These are phyloP conservation scores for Scheffersomyces amazonensis DNA, from an alignment of 805 yeast species.

Conservation along the genomic window DNA sequence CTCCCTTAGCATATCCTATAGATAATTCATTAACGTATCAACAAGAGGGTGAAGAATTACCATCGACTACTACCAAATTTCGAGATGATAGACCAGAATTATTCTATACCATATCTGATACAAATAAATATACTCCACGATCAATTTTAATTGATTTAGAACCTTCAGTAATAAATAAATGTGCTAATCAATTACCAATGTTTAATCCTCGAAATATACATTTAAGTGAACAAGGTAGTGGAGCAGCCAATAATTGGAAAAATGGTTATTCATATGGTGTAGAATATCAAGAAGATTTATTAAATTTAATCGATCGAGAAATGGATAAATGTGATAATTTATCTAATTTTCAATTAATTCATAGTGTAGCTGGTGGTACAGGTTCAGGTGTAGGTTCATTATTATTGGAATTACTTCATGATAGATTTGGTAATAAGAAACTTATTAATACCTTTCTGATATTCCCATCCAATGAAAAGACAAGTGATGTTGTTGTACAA, in stretches of 20 bases:
- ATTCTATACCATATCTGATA: slow-evolving; percentile 72
- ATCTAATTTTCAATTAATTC: slow-evolving; percentile 87
- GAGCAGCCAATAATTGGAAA: slow-evolving; percentile 97
- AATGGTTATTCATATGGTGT: slow-evolving; percentile 81
- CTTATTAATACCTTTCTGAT: slow-evolving; percentile 81
- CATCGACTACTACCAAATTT: slow-evolving; percentile 2
- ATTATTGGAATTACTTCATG: slow-evolving; percentile 73
- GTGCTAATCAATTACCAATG: slow-evolving; percentile 52
- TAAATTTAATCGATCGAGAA: slow-evolving; percentile 85
- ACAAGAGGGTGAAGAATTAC: slow-evolving; percentile 4
- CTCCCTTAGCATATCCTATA: slow-evolving; percentile 35
- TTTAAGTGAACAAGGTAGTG: slow-evolving; percentile 76
- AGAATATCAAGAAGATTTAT: slow-evolving; percentile 63
- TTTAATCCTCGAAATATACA: slow-evolving; percentile 83
- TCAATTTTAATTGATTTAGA: slow-evolving; percentile 84
- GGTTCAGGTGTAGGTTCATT: slow-evolving; percentile 95
- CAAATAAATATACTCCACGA: slow-evolving; percentile 81
- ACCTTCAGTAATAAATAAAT: slow-evolving; percentile 78
- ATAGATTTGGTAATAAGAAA: slow-evolving; percentile 75
- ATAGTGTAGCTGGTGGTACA: slow-evolving; percentile 98
- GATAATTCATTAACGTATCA: slow-evolving; percentile 14
- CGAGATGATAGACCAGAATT: slow-evolving; percentile 73
- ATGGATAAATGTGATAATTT: slow-evolving; percentile 85
- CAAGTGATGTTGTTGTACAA: slow-evolving; percentile 96
- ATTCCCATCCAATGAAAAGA: slow-evolving; percentile 72